Evolutionary conservation across 352 stramenopile genomes (phyloP).

Genomic region (Globisporangium uncinulatum): DNA sequence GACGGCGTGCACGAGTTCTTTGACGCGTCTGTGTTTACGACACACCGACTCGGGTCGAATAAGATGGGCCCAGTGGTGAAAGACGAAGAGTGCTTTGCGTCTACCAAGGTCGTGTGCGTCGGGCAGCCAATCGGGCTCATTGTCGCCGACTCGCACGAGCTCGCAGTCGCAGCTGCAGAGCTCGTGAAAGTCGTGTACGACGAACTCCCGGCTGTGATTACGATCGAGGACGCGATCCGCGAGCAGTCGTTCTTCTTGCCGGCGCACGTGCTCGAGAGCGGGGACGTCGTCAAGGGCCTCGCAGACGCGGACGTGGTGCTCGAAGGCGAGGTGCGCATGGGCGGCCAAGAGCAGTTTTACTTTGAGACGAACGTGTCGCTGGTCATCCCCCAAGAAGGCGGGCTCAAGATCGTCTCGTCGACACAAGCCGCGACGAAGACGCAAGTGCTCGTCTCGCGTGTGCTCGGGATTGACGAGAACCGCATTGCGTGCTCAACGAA

Average conservation of each 20-base stretch:
- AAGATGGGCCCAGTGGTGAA: conserved; percentile 76
- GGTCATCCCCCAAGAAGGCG: conserved; percentile 76
- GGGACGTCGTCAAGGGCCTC: conserved; percentile 74
- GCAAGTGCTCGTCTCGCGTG: conserved; percentile 86
- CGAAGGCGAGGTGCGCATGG: conserved; percentile 86
- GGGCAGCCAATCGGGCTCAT: conserved; percentile 82
- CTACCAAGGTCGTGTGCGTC: conserved; percentile 58
- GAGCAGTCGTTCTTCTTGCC: conserved; percentile 87
- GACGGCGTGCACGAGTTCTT: conserved; percentile 88
- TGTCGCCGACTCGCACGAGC: conserved; percentile 74
- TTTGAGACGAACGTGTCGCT: conserved; percentile 90
- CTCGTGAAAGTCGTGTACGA: conserved; percentile 89
- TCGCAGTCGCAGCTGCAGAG: conserved; percentile 69
- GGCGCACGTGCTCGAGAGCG: conserved; percentile 78
- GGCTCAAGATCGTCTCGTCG: conserved; percentile 91
- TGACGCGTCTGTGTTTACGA: conserved; percentile 68
- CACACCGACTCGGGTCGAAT: conserved; percentile 57
- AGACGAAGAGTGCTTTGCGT: conserved; percentile 87
- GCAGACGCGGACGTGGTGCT: conserved; percentile 66
- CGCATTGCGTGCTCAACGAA: conserved; percentile 92
- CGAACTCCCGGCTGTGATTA: conserved; percentile 85
- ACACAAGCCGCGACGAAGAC: conserved; percentile 94
- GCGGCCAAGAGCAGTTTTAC: conserved; percentile 96
- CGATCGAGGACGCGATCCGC: conserved; percentile 94
- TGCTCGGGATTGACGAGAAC: conserved; percentile 86